Base-by-base conservation (phyloP, 148 eudicot species). In the Persicaria tinctoria region DNA sequence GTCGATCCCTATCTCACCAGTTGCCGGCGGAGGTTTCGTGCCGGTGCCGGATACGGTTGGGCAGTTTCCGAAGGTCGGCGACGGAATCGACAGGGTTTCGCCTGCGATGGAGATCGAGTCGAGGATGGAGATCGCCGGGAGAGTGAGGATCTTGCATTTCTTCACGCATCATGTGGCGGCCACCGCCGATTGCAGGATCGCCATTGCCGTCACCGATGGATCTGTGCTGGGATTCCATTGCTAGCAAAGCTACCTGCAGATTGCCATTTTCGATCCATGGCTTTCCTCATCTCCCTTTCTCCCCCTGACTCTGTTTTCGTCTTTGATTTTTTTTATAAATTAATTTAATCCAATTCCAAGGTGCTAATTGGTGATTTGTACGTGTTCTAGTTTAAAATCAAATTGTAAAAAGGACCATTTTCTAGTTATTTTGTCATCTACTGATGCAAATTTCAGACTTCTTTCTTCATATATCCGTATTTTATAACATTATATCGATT, bases 1-100 rank as follows among this genome's bases (percentile, higher is more conserved):
- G 81, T 74, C 91, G 0, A 91, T 91, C 44, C 93, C 94, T 8
- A 68, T 93, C 6, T 55, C 85, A n/a, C 68, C 46, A 6, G 6
- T 11, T 14, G 6, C 68, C 68, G 68, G 68, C 44, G 68, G 68
- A 14, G 68, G 68, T 3, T 1, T 17, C 18, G 70, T 66, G 17
- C 47, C 47, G 47, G 48, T 66, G 1, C 48, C 48, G 70, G 70
- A 63, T 11, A 63, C 46, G 44, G 14, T 63, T 5, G 68, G 68
- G n/a, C 45, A 32, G 45, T 8, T 63, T 32, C 68, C 68, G 23
- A 48, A 70, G 27, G 49, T 70, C 5, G 73, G 74, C 3, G 74
- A 71, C 44, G 74, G 74, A 8, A 20, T 71, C 32, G 55, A 71
- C 3, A 71, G 74, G 74, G 54, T 46, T 47, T 71, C 74, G 74